These are phyloP conservation scores for Boletus subluridellus DNA, from an alignment of 1,284 basidiomycete genomes.

Conservation along the genomic window DNA sequence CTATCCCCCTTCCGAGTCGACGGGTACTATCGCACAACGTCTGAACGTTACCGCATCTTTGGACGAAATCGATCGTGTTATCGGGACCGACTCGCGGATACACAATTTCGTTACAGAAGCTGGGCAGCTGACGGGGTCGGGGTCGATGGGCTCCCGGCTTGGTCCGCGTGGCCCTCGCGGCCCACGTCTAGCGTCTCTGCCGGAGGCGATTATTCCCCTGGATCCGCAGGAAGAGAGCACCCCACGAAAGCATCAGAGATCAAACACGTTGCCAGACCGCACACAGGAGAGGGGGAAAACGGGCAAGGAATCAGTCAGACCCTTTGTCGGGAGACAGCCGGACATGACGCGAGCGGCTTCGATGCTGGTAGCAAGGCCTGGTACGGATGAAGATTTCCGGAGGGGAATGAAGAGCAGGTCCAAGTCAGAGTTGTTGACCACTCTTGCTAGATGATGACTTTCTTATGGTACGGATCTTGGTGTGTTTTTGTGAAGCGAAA, in stretches of 20 bases:
- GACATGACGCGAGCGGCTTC: constrained; percentile 23
- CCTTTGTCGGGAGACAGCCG: constrained; percentile 29
- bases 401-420: constrained; percentile 13
- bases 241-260: constrained; percentile 25
- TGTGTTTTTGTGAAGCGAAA: background rate
- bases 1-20: constrained; percentile 29
- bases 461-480: background rate
- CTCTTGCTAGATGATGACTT: background rate
- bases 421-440: constrained; percentile 16
- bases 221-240: constrained; percentile 23
- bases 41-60: constrained; percentile 20
- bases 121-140: constrained; percentile 21
- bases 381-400: constrained; percentile 4
- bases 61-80: constrained; percentile 30
- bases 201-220: constrained; percentile 12
- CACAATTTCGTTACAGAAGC: constrained; percentile 20
- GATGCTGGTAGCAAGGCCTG: constrained; percentile 13
- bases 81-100: constrained; percentile 25
- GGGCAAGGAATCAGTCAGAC: constrained; percentile 16
- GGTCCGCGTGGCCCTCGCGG: constrained; percentile 22
- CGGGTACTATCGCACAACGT: constrained; percentile 19
- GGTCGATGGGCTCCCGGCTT: constrained; percentile 20
- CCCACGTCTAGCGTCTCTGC: constrained; percentile 15
- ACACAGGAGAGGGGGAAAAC: constrained; percentile 38
- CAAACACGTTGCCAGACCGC: constrained; percentile 37